Evolutionary conservation across 768 basidiomycete species (phyloP).

Genomic region (Lentinula detonsa): DNA sequence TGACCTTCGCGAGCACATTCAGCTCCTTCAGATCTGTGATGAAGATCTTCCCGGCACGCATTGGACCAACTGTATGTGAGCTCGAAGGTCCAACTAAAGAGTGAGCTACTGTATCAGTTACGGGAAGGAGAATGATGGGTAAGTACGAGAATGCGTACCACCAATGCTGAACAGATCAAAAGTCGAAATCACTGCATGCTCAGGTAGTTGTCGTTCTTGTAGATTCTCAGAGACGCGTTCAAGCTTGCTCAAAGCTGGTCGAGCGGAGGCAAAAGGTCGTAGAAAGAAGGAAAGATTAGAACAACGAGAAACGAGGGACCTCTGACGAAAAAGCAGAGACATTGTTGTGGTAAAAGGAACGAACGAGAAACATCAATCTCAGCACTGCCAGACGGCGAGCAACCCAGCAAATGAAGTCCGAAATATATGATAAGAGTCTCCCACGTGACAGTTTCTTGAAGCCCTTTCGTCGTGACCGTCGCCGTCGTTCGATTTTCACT

Average conservation of each 20-base stretch:
- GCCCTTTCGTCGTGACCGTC: not conserved
- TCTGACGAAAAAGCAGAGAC: not conserved
- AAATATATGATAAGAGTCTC: not conserved
- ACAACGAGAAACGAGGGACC: no score
- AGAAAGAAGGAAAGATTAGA: not conserved
- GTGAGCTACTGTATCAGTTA: not conserved
- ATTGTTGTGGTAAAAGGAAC: not conserved
- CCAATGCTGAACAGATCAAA: constrained; percentile 93
- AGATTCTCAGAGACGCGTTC: not conserved
- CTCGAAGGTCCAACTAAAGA: constrained; percentile 43
- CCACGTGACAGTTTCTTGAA: not conserved
- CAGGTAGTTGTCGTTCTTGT: constrained; percentile 30
- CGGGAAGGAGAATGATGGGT: not conserved
- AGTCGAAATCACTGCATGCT: constrained; percentile 90
- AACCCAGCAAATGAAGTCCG: not conserved
- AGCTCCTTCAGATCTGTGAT: constrained; percentile 68
- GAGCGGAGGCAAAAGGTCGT: not conserved
- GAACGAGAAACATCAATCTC: not conserved
- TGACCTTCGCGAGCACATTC: constrained; percentile 61
- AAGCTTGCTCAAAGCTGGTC: not conserved
- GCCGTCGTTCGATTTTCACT: not conserved
- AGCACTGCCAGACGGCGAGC: not conserved
- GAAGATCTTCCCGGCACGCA: constrained; percentile 91
- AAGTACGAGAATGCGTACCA: constrained; percentile 29
- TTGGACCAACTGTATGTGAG: constrained; percentile 51